Evolutionary conservation across 805 yeast species (phyloP).

Genomic region (Wickerhamiella kazuoi): DNA sequence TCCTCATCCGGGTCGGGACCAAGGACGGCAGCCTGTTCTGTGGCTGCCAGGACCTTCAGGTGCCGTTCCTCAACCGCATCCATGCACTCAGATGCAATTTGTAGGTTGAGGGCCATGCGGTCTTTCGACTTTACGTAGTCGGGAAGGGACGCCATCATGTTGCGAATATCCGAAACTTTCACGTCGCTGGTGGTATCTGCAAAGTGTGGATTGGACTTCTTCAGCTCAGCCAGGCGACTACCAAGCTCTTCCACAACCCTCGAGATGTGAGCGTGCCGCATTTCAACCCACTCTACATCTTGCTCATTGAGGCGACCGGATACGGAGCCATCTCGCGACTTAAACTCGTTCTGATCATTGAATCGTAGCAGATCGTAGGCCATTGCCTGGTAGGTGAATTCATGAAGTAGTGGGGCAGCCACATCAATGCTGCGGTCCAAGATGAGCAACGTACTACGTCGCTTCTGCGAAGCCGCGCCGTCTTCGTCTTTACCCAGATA

Average conservation of each 20-base stretch:
- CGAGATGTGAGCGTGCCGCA: conserved; percentile 59
- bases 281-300: conserved; percentile 54
- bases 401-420: conserved; percentile 72
- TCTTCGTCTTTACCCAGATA: not conserved
- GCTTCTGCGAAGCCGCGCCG: not conserved
- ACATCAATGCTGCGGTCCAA: conserved; percentile 74
- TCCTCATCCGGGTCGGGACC: conserved; percentile 56
- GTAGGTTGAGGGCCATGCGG: conserved; percentile 20
- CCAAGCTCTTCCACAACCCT: conserved; percentile 50
- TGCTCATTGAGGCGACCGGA: conserved; percentile 35
- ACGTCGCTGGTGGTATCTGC: conserved; percentile 49
- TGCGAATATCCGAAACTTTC: conserved; percentile 52
- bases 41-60: conserved; percentile 56
- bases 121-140: conserved; percentile 22
- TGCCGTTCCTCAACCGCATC: conserved; percentile 37
- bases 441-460: conserved; percentile 39
- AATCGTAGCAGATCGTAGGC: conserved; percentile 54
- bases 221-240: conserved; percentile 42
- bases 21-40: conserved; percentile 68
- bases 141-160: conserved; percentile 36
- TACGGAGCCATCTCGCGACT: conserved; percentile 26
- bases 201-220: conserved; percentile 56
- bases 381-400: conserved; percentile 82
- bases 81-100: conserved; percentile 42
- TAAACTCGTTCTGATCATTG: conserved; percentile 29